Evolutionary conservation across 495 filamentous ascomycete species (phyloP).

Genomic region (Penicillium alfredii): DNA sequence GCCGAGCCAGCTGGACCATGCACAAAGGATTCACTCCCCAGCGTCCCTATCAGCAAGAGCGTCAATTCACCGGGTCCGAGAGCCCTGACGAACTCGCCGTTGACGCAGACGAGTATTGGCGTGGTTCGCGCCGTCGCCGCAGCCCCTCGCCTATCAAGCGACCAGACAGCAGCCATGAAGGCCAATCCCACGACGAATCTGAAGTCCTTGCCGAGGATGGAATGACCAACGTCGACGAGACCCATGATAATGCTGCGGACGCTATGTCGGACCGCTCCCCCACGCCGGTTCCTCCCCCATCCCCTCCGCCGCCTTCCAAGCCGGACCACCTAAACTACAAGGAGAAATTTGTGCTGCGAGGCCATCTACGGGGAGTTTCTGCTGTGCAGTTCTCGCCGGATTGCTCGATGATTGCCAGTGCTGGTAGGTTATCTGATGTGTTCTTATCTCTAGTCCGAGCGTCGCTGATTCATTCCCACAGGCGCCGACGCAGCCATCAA

Average conservation of each 20-base stretch:
- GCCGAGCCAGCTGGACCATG: conserved; percentile 33
- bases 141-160: conserved; percentile 20
- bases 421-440: conserved; percentile 48
- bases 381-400: conserved; percentile 87
- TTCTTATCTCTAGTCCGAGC: not conserved
- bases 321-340: conserved; percentile 51
- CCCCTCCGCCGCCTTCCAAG: conserved; percentile 40
- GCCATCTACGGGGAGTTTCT: conserved; percentile 75
- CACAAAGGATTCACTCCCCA: conserved; percentile 34
- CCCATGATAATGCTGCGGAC: conserved; percentile 6
- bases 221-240: conserved; percentile 5
- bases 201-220: conserved; percentile 16
- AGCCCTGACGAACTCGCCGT: conserved; percentile 43
- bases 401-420: conserved; percentile 82
- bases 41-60: conserved; percentile 28
- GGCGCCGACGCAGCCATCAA: conserved; percentile 84
- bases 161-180: conserved; percentile 7
- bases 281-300: conserved; percentile 28
- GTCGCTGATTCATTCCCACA: conserved; percentile 17
- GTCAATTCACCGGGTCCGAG: conserved; percentile 31
- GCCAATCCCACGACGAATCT: conserved; percentile 14
- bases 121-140: conserved; percentile 24
- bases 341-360: conserved; percentile 58
- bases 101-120: conserved; percentile 39
- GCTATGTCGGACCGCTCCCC: conserved; percentile 26